phyloP scores from a whole-genome alignment of 257 asterid genomes.

The Solanum etuberosum region DNA sequence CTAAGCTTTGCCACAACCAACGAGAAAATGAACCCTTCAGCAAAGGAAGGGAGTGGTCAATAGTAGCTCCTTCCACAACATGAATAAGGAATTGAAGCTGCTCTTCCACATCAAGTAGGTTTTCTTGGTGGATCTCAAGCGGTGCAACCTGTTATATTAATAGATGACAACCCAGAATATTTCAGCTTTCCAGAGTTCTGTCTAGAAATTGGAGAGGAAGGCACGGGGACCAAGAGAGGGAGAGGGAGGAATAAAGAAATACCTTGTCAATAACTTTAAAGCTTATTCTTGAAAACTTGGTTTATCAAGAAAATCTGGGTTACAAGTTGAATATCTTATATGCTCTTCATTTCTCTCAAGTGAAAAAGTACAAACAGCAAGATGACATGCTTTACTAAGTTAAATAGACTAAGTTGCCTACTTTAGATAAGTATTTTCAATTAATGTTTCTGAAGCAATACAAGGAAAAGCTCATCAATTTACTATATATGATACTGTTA shows the following conservation, averaged over 20 bases:
- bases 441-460: neutral
- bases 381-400: neutral
- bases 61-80: slow-evolving; percentile 54
- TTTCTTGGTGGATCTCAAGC: slow-evolving; percentile 76
- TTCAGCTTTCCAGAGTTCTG: neutral
- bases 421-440: neutral
- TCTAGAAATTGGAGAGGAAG: neutral
- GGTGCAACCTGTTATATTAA: slow-evolving; percentile 70
- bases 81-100: slow-evolving; percentile 74
- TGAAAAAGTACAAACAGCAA: neutral
- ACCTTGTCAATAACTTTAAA: neutral
- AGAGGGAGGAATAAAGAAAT: neutral
- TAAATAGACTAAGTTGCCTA: neutral
- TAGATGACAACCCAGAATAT: neutral
- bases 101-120: slow-evolving; percentile 72
- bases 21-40: slow-evolving; percentile 65
- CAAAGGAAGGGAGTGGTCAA: slow-evolving; percentile 41
- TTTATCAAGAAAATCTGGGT: neutral
- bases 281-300: neutral
- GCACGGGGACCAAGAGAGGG: neutral
- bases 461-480: neutral
- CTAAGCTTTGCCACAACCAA: slow-evolving; percentile 86
- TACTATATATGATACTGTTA: neutral
- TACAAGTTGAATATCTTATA: neutral
- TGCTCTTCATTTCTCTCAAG: neutral